Base-by-base conservation (phyloP, 306 rosid genomes). In the Rubus parviflorus region DNA sequence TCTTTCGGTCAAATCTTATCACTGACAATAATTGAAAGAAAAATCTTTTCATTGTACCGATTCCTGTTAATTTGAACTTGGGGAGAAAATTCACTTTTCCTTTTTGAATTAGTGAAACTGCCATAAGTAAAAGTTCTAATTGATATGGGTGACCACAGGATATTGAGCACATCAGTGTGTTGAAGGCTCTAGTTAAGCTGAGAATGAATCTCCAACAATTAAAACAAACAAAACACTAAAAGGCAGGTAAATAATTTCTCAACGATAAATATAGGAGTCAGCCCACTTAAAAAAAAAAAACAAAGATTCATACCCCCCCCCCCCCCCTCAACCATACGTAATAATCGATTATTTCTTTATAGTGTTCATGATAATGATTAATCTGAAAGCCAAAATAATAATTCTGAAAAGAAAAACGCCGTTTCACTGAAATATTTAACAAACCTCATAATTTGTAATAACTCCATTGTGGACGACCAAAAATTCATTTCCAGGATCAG, bases 381-480 rank as follows among this genome's bases (percentile, higher is more conserved):
- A 75, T 25, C 65, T 14, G 19, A 40, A 61, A 49, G 25, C 41
- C 4, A 25, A 45, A 41, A 66, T 41, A 56, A 49, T 19, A 40
- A 66, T 16, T 25, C 1, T 41, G 11, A 49, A 49, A 51, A 75
- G 40, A 14, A 62, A 63, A 54, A 7, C 46, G 57, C n/a, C 23
- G 19, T 25, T 54, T 73, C 16, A 73, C 20, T 0, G 22, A 60
- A 82, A 43, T 62, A 51, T n/a, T 16, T 37, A 78, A 12, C 86
- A 68, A 70, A 92, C 99, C 99, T 90, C 91, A 75, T 88, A 95
- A 72, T 95, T 95, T 68, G 99, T 95, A 80, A 95, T 63, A 70
- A 95, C 87, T 38, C 97, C 99, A 75, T 95, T 95, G 61, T 95
- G 99, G 84, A 92, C 99, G 65, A 95, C 97, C 87, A 95, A 68